A percentile compares a stretch with the other conserved stretches of the same genome.
phyloP scores from a whole-genome alignment of 768 basidiomycete species.

The Phaeotremella fagi region DNA sequence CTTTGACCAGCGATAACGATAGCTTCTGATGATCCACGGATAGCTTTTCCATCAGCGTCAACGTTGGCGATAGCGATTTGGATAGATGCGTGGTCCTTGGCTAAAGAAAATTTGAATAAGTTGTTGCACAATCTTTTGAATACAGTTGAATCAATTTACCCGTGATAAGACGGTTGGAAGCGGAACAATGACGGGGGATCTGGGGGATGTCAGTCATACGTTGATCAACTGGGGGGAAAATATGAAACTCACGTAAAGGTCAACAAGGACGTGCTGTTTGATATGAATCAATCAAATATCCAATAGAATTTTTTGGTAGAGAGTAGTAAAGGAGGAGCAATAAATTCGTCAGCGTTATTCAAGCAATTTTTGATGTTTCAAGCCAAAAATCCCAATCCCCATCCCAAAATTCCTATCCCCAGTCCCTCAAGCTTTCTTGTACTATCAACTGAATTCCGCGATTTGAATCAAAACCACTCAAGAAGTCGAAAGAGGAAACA shows the following conservation, averaged over 20 bases:
- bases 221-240: background rate
- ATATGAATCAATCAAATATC: background rate
- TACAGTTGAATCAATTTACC: slow-evolving; percentile 56
- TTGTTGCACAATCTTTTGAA: too few species aligned
- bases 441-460: too few species aligned
- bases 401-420: too few species aligned
- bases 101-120: slow-evolving; percentile 33
- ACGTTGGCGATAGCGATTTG: slow-evolving; percentile 94
- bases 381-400: too few species aligned
- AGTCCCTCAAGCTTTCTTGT: too few species aligned
- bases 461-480: too few species aligned
- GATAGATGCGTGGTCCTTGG: slow-evolving; percentile 98
- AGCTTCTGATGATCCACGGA: slow-evolving; percentile 52
- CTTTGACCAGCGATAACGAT: slow-evolving; percentile 57
- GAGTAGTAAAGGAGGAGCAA: too few species aligned
- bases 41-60: slow-evolving; percentile 63
- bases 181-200: slow-evolving; percentile 95
- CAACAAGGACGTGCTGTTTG: slow-evolving; percentile 66
- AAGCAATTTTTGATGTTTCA: too few species aligned
- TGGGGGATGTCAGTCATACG: too few species aligned
- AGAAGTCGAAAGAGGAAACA: too few species aligned
- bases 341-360: too few species aligned
- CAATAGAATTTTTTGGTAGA: too few species aligned
- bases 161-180: slow-evolving; percentile 56
- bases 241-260: slow-evolving; percentile 69